Conservation (phyloP, 2,329 filamentous ascomycete genomes). For the Penicillium sp. region DNA sequence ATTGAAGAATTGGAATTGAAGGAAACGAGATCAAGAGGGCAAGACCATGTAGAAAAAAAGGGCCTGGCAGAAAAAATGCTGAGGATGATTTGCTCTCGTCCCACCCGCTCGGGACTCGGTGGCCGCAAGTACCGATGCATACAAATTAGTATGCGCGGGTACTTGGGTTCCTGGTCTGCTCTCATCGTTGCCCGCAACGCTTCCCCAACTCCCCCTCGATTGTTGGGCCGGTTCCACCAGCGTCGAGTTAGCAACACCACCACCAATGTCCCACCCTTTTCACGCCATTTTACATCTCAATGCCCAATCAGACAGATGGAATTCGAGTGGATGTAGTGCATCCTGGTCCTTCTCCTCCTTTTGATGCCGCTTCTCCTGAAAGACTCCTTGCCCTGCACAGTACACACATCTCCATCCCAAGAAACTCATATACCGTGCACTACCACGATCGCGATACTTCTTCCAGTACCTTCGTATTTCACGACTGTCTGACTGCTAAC, state of each 20-base stretch:
- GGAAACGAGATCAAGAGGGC: not conserved
- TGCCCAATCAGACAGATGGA: not conserved
- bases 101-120: conserved; percentile 21
- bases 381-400: not conserved
- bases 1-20: not conserved
- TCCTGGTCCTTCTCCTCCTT: not conserved
- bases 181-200: conserved; percentile 5
- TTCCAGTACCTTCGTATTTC: not conserved
- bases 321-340: not conserved
- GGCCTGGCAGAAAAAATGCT: conserved; percentile 17
- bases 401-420: not conserved
- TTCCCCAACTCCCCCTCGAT: conserved; percentile 29
- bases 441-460: too few relatives aligned
- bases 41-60: not conserved
- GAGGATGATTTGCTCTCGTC: conserved; percentile 23
- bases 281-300: not conserved
- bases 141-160: conserved; percentile 16
- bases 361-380: not conserved
- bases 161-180: conserved; percentile 6
- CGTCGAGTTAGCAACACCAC: conserved; percentile 5
- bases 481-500: not conserved
- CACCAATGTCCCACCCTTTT: conserved; percentile 16
- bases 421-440: too few relatives aligned
- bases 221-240: conserved; percentile 32
- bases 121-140: conserved; percentile 16